phyloP scores from a whole-genome alignment of 78 protist species.

The Speleostelium caveatum region DNA sequence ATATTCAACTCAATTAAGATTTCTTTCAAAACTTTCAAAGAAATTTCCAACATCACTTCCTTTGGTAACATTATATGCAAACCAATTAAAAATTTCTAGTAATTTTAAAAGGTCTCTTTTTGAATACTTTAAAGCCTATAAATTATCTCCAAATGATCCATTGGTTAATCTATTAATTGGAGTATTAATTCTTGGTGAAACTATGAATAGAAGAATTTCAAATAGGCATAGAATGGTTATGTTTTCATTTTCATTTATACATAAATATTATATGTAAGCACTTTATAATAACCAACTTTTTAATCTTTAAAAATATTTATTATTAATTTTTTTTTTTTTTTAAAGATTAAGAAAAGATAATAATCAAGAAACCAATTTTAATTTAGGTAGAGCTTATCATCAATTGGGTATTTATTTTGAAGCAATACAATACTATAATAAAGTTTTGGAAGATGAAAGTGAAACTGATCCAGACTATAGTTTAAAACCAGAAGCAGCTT shows the following conservation, averaged over 20 bases:
- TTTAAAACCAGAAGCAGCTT: constrained; percentile 62
- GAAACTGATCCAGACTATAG: constrained; percentile 21
- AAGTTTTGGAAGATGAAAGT: constrained; percentile 8
- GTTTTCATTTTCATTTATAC: constrained; percentile 30
- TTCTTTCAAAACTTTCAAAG: neutral
- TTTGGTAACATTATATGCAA: constrained; percentile 18
- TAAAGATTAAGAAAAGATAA: neutral
- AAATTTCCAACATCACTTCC: constrained; percentile 36
- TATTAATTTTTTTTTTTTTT: neutral
- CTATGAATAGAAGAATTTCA: constrained; percentile 32
- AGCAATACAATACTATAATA: constrained; percentile 32
- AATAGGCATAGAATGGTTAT: constrained; percentile 39
- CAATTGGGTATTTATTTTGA: constrained; percentile 51
- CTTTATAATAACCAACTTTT: neutral
- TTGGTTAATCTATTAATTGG: constrained; percentile 28
- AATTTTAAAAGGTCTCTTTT: constrained; percentile 15
- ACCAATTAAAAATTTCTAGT: constrained; percentile 8
- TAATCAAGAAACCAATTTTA: constrained; percentile 26
- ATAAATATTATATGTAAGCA: constrained; percentile 25
- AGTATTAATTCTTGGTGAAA: constrained; percentile 9
- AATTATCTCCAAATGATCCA: constrained; percentile 25
- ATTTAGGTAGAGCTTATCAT: constrained; percentile 62
- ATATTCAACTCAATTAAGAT: constrained; percentile 13
- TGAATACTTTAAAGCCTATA: constrained; percentile 45
- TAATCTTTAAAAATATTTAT: neutral